Base-by-base conservation (phyloP, 805 yeast species). In the Teunomyces funiuensis region DNA sequence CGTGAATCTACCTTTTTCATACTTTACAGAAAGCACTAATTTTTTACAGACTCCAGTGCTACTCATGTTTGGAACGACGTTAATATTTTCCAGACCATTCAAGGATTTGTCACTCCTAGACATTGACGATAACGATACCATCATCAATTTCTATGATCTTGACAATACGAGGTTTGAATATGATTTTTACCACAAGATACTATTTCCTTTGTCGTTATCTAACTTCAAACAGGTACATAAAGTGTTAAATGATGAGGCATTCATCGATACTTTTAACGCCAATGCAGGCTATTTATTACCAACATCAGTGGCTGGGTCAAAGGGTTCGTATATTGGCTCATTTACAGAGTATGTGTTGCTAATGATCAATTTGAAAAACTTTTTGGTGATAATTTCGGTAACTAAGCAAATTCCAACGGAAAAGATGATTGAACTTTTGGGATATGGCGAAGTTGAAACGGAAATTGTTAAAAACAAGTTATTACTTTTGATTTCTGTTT, bases 351-450 rank as follows among this genome's bases (percentile, higher is more conserved):
- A 58, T 40, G 39, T 64, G 13, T 31, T 34, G 9, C 45, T 47
- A n/a, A 53, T 60, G 6, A 55, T 66, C n/a, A 66, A 65, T 42
- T 50, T 55, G 40, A 65, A 67, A 45, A 52, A 50, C 19, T 61
- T 64, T 33, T 47, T 66, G 15, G 46, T 64, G 34, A 45, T 66
- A 6, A 48, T 68, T 27, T 52, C 66, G 3, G 44, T 55, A 16
- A 51, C 59, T 1, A 53, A 54, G 31, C 46, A 51, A 19, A 57
- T 63, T 9, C 46, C 65, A 0, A 39, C 60, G 8, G 20, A 13
- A 4, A 58, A 57, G 40, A 19, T 66, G 36, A 37, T 63, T 5
- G 39, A 46, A n/a, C 42, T 54, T 16, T 39, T 66, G 47, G 73
- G 72, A 4, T 56, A 60, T 43, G 36, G 7, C 11, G 36, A 31